Percentiles rank a stretch among this genome's conserved stretches.
Conservation (phyloP, 148 eudicot species). For the Vaccinium darrowii region DNA sequence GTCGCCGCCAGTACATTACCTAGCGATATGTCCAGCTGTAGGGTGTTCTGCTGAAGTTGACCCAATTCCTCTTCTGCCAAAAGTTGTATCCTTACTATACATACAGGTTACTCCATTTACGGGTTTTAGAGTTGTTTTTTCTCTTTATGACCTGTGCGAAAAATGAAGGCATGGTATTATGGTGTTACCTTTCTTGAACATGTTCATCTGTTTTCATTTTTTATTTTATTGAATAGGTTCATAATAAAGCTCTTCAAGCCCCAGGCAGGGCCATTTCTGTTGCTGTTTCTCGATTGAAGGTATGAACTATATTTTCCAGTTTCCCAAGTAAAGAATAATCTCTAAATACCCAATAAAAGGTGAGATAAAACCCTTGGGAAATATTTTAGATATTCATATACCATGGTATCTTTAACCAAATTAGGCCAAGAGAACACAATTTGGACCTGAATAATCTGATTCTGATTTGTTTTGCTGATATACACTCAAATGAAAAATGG, state of each 20-base stretch:
- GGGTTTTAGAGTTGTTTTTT: neutral
- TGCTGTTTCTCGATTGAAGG: constrained; percentile 83
- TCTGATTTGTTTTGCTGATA: neutral
- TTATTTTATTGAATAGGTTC: constrained; percentile 40
- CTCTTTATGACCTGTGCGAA: neutral
- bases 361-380: neutral
- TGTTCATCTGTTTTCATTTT: neutral
- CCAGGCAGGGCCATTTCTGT: constrained; percentile 92
- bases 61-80: constrained; percentile 75
- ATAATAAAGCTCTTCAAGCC: constrained; percentile 95
- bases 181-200: neutral
- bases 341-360: neutral
- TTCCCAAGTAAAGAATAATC: constrained; percentile 8
- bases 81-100: constrained; percentile 87
- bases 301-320: constrained; percentile 21
- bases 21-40: no score
- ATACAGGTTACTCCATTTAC: constrained; percentile 56
- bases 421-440: neutral
- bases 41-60: constrained; percentile 85
- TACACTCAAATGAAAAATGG: neutral
- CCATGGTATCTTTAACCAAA: neutral
- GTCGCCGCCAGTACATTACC: no score
- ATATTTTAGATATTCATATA: neutral
- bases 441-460: constrained; percentile 1
- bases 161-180: neutral